Base-by-base conservation (phyloP, 2,329 filamentous ascomycete genomes). In the Colletotrichum salicis region DNA sequence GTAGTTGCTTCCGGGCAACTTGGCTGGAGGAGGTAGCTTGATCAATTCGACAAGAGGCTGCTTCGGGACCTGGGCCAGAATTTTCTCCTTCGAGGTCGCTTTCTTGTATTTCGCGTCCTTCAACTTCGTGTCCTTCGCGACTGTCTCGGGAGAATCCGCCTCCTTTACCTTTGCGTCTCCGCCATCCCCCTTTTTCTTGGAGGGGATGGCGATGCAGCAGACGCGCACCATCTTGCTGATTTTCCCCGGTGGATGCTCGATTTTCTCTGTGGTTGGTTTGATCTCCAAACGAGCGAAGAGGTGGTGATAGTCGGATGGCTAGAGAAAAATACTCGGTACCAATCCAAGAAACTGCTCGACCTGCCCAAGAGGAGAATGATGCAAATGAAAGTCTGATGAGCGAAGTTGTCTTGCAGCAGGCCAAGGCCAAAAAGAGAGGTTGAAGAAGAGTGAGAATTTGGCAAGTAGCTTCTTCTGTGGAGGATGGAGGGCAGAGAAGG, bases 351-450 rank as follows among this genome's bases (percentile, higher is more conserved):
- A 61, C 60, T 63, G 45, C 54, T 37, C 54, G 48, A 52, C 27
- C 37, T 56, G 65, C 69, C 69, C 69, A 71, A 71, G 54, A 58
- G 59, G 59, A 59, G 59, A 60, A 71, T 59, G 60, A 71, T 69
- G 65, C 69, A 71, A 64, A 59, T 59, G 61, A 60, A 54, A 27
- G 64, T 62, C 51, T 62, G 41, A 51, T 62, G 64, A 59, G 69
- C 58, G 33, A 62, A n/a, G 31, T 27, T 51, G 64, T 19, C 57
- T 52, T 15, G 27, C 41, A 51, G 41, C 59, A 62, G 59, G 54
- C 31, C 5, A 63, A 27, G 15, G 24, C 56, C 64, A 64, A 69
- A 33, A 37, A 55, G 31, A 57, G 22, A 62, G 52, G 27, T 62
- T 35, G 59, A 35, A 69, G 67, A 13, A 71, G 64, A 55, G 64